Evolutionary conservation across 2,329 filamentous ascomycete genomes (phyloP), one percentile per base, ranked within the genome.

Genomic region (Hymenoscyphus infarciens): DNA sequence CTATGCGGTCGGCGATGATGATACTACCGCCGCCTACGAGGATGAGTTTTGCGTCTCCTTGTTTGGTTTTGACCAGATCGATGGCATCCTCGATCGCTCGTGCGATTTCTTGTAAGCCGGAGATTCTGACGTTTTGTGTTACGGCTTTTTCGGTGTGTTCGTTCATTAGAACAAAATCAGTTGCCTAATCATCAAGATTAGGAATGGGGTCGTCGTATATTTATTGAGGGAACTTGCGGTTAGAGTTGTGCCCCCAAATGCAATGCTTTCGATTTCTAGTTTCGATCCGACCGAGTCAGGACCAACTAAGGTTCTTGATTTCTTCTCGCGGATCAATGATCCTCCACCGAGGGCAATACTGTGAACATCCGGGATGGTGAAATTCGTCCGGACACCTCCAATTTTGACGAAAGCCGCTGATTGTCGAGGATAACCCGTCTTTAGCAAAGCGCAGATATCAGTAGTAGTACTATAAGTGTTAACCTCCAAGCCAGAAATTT

Each of bases 351-450:
- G 73, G 2, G 82, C 83, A 27, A 87, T 82, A 1, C 79, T 83
- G 6, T 82, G 75, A 0, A 87, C 77, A 71, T 87, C 76, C 19
- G 84, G 79, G 79, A 85, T 78, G 29, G 82, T 78, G 65, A 85
- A 87, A 16, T 84, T 84, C 49, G 83, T 85, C 15, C 83, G 76
- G 0, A 87, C 83, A 1, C 84, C 83, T 1, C 80, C 83, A 4
- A 87, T 77, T 61, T 84, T 81, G 10, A 83, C 82, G 60, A 83
- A 86, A 0, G 81, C 82, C 0, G 83, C 79, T 3, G 85, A 83
- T 65, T 86, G 83, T 22, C 84, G 78, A 0, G 85, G 85, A 56
- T 86, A 86, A 0, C 85, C 85, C 2, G 80, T 84, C 0, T 82
- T 80, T 1, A 86, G 75, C 1, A 87, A 72, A 0, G 83, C 77